These are phyloP conservation scores for Chytriomyces sp. DNA, from an alignment of 192 early-diverging fungal species.

Conservation along the genomic window DNA sequence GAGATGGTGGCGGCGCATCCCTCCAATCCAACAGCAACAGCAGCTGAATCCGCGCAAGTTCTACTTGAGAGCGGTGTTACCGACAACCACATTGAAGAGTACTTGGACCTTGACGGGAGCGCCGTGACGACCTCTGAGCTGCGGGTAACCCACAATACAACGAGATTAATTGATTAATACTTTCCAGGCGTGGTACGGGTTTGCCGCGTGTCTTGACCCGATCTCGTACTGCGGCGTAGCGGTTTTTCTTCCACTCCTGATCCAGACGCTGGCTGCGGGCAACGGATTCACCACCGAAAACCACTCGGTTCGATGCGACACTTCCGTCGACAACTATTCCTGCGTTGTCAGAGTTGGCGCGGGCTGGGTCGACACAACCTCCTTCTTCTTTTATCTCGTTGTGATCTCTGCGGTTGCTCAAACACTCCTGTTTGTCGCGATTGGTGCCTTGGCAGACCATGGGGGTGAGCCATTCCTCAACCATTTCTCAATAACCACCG, in stretches of 20 bases:
- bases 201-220: not conserved
- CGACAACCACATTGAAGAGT: too few relatives aligned
- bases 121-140: not conserved
- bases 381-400: conserved; percentile 33
- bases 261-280: conserved; percentile 23
- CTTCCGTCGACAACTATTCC: conserved; percentile 3
- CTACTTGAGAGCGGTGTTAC: too few relatives aligned
- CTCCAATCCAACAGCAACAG: too few relatives aligned
- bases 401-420: conserved; percentile 30
- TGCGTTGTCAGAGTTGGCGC: conserved; percentile 25
- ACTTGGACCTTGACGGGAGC: conserved; percentile 4
- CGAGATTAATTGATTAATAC: not conserved
- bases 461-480: conserved; percentile 15
- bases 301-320: conserved; percentile 29
- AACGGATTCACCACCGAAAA: conserved; percentile 11
- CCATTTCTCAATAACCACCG: not conserved
- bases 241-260: conserved; percentile 34
- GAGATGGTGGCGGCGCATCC: too few relatives aligned
- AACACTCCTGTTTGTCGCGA: conserved; percentile 36
- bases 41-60: too few relatives aligned
- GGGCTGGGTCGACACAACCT: conserved; percentile 24
- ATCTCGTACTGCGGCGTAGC: not conserved
- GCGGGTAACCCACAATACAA: not conserved
- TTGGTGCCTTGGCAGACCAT: conserved; percentile 45
- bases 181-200: conserved; percentile 6